Evolutionary conservation across 2,329 filamentous ascomycete genomes (phyloP), one percentile per base, ranked within the genome.

Genomic region (Cladosporium colombiae): DNA sequence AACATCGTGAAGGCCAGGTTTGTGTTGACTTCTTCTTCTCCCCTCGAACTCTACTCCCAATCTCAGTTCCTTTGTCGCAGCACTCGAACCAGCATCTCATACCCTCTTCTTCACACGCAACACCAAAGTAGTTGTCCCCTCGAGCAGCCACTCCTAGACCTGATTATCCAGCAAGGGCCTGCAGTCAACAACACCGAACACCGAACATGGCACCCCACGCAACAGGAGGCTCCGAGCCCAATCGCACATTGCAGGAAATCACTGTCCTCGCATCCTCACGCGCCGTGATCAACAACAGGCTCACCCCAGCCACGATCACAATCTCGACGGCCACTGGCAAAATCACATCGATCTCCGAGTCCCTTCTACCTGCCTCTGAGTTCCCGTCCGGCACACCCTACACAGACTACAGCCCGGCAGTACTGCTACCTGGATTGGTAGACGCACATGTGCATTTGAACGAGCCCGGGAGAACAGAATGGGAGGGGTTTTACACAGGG

Each of bases 381-480:
- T 97, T 98, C 77, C 89, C 93, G 1, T 75, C 84, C 0, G 87
- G 86, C 46, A 88, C 89, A 8, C 83, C 84, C 4, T 98, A 98
- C 78, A 85, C 86, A 71, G 89, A 99, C 82, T 89, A 97, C 80
- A 92, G 91, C 27, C 92, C 94, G 11, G 86, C 89, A 78, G 85
- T 98, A 53, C 83, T 99, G 50, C 84, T 98, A 33, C 95, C 95
- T 0, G 95, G 95, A 23, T 84, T 99, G 37, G 95, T 99, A 21
- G 95, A 99, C 77, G 94, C 95, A 37, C 95, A 99, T 77, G 95
- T 99, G 40, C 95, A 99, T 81, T 87, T 98, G 72, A 98, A 98
- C 75, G 95, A 99, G 81, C 95, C 95, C 0, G 95, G 95, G 53
- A 87, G 95, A 66, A 97, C 95, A 62, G 94, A 97, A 85, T 98